phyloP scores from a whole-genome alignment of 257 asterid species.

The Rubia yunnanensis region DNA sequence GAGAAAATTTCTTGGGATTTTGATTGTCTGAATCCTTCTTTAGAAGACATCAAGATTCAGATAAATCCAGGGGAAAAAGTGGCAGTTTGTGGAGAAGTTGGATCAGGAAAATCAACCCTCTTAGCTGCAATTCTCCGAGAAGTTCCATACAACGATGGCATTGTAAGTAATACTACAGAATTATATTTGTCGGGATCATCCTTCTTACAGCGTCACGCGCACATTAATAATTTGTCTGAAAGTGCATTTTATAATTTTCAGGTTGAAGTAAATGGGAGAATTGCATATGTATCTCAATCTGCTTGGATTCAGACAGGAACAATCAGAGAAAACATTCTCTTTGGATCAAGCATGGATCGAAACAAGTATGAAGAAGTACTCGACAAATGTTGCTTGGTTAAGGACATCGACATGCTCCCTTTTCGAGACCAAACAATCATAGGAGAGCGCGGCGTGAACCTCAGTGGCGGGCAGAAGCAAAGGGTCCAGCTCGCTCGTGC shows the following conservation, averaged over 20 bases:
- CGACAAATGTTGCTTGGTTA: conserved; percentile 21
- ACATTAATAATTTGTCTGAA: too few species aligned
- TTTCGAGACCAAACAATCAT: conserved; percentile 26
- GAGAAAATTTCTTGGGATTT: conserved; percentile 24
- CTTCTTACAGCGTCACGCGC: too few species aligned
- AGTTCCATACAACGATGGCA: conserved; percentile 26
- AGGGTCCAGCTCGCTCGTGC: conserved; percentile 42
- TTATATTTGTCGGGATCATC: too few species aligned
- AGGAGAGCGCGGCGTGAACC: conserved; percentile 40
- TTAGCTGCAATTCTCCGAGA: conserved; percentile 33
- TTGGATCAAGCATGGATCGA: conserved; percentile 24
- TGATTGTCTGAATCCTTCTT: conserved; percentile 3
- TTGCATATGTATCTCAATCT: conserved; percentile 32
- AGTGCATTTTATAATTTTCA: background rate
- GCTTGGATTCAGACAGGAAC: conserved; percentile 40
- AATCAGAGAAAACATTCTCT: conserved; percentile 24
- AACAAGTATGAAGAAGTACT: conserved; percentile 26
- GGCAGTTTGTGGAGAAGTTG: conserved; percentile 41
- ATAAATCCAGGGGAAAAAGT: conserved; percentile 29
- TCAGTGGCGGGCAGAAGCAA: conserved; percentile 45
- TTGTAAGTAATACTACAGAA: conserved; percentile 21
- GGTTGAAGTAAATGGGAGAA: conserved; percentile 28
- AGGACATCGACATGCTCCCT: conserved; percentile 29
- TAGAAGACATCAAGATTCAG: conserved; percentile 14
- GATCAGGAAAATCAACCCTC: conserved; percentile 38